These are phyloP conservation scores for Ustilago cynodontis DNA, from an alignment of 1,284 basidiomycete genomes.

Conservation along the genomic window DNA sequence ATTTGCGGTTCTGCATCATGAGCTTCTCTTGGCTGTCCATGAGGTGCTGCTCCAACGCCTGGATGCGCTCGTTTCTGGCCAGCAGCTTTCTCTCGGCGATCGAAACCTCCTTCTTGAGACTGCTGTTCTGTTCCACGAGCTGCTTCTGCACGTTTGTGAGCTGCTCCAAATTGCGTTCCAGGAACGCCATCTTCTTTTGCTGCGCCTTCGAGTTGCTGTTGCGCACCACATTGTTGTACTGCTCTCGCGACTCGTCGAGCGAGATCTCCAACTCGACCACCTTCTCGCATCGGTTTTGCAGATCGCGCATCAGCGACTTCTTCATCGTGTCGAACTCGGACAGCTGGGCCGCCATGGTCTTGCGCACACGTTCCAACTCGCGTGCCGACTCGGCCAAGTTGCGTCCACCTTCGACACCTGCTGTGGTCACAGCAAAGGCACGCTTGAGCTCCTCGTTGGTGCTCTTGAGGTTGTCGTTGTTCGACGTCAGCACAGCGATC, in stretches of 20 bases:
- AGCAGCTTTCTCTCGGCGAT: slow-evolving; percentile 95
- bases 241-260: slow-evolving; percentile 97
- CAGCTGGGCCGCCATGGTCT: slow-evolving; percentile 95
- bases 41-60: slow-evolving; percentile 82
- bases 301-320: slow-evolving; percentile 97
- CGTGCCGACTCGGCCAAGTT: slow-evolving; percentile 87
- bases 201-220: slow-evolving; percentile 98
- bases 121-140: slow-evolving; percentile 98
- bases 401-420: slow-evolving; percentile 95
- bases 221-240: slow-evolving; percentile 97
- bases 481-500: slow-evolving; percentile 83
- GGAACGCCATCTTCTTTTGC: slow-evolving; percentile 99
- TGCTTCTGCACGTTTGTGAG: slow-evolving; percentile 96
- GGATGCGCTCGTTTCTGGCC: slow-evolving; percentile 94
- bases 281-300: slow-evolving; percentile 99
- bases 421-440: slow-evolving; percentile 89
- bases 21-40: slow-evolving; percentile 93
- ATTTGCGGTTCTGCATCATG: slow-evolving; percentile 91
- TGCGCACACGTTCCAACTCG: slow-evolving; percentile 95
- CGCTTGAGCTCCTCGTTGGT: slow-evolving; percentile 96
- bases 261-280: slow-evolving; percentile 99
- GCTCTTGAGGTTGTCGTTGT: slow-evolving; percentile 92
- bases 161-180: slow-evolving; percentile 97
- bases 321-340: slow-evolving; percentile 99
- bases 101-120: slow-evolving; percentile 96